A percentile compares a stretch with the other conserved stretches of the same genome.
Evolutionary conservation across 768 basidiomycete genomes (phyloP).

Genomic region (Auriscalpium microsporum): DNA sequence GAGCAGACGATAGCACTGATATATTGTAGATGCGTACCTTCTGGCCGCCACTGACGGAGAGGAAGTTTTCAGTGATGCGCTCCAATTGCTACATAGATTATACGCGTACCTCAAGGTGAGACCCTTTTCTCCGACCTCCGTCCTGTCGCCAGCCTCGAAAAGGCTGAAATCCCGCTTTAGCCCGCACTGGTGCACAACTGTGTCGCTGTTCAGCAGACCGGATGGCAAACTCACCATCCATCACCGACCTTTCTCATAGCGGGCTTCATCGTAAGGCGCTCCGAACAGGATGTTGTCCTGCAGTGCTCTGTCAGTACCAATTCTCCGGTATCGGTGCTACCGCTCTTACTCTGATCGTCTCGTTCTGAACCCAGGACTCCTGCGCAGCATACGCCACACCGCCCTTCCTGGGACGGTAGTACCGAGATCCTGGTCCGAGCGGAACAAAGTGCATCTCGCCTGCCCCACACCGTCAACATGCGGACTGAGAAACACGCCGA

Average conservation of each 20-base stretch:
- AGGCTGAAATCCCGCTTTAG: conserved; percentile 34
- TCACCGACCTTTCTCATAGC: conserved; percentile 32
- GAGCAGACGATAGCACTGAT: too few species aligned
- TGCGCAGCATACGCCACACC: conserved; percentile 79
- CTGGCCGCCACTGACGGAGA: conserved; percentile 38
- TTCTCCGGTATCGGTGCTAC: background rate
- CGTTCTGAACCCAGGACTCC: conserved; percentile 81
- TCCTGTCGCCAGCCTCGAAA: conserved; percentile 41
- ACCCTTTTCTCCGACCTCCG: conserved; percentile 54
- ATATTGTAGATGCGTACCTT: conserved; percentile 22
- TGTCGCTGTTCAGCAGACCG: background rate
- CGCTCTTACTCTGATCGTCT: conserved; percentile 50
- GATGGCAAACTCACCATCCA: too few species aligned
- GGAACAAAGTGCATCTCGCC: conserved; percentile 62
- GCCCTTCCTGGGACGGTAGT: conserved; percentile 54
- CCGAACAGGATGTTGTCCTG: conserved; percentile 49
- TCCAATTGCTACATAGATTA: background rate
- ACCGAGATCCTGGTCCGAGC: conserved; percentile 47
- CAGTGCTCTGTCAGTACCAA: background rate
- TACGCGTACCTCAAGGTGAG: conserved; percentile 29
- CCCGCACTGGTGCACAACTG: conserved; percentile 15
- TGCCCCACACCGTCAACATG: background rate
- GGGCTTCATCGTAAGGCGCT: conserved; percentile 32
- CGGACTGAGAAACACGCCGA: background rate
- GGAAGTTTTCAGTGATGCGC: background rate